Percentiles rank a stretch among this genome's conserved stretches.
phyloP scores from a whole-genome alignment of 805 yeast genomes.

The Myxozyma sirexii region DNA sequence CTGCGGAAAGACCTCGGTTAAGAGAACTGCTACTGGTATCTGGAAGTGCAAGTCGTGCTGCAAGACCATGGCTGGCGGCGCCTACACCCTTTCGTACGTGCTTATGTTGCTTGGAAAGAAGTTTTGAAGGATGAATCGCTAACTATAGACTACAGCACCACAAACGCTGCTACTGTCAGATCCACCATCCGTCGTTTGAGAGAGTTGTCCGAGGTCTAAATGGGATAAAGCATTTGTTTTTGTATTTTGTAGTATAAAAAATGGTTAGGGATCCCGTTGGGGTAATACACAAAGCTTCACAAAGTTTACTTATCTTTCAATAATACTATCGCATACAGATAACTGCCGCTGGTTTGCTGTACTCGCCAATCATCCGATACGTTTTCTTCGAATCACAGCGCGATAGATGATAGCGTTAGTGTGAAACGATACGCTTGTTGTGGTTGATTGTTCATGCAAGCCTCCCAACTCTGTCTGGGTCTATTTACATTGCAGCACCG shows the following conservation, averaged over 20 bases:
- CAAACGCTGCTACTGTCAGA: conserved; percentile 99
- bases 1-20: conserved; percentile 99
- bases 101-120: not conserved
- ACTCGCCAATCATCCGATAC: too few species aligned
- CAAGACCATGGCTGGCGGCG: conserved; percentile 99
- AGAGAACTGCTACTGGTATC: conserved; percentile 98
- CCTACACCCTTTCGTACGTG: conserved; percentile 85
- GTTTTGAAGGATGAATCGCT: not conserved
- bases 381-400: too few species aligned
- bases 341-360: too few species aligned
- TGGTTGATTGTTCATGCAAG: too few species aligned
- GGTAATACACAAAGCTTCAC: conserved; percentile 9
- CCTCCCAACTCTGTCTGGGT: too few species aligned
- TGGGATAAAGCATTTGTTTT: conserved; percentile 17
- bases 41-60: conserved; percentile 95
- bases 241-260: conserved; percentile 12
- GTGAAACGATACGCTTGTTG: too few species aligned
- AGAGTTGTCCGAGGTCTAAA: conserved; percentile 99
- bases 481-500: too few species aligned
- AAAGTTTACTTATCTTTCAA: not conserved
- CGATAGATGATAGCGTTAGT: too few species aligned
- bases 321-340: not conserved
- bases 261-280: conserved; percentile 9
- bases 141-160: conserved; percentile 52
- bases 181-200: conserved; percentile 99